Base-by-base conservation (phyloP, 306 rosid species). In the Lathyrus tuberosus region DNA sequence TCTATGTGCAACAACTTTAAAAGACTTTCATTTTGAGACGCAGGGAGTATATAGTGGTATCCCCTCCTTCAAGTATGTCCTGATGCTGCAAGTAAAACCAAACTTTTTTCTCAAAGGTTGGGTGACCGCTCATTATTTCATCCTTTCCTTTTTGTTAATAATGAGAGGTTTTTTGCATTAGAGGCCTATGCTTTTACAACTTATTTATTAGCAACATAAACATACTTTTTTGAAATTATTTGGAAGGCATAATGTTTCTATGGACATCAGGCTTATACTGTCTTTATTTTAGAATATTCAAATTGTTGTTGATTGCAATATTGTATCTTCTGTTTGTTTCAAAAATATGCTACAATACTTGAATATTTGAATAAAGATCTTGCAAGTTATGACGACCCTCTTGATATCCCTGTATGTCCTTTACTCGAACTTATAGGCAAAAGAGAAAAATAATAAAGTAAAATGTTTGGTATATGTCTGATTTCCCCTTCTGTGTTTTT, bases 291-390 rank as follows among this genome's bases (percentile, higher is more conserved):
- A 67, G 28, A 13, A 22, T 35, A 6, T 63, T 68, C 57, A 56
- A 74, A 38, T 43, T 37, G 61, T 63, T 47, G 6, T 53, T 58
- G 24, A 65, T 44, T 43, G 16, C 49, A 43, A 37, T 16, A 2
- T 80, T 61, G 63, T 68, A 47, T 16, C 54, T 35, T 83, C 15
- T 82, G 62, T 62, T 41, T 65, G 17, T 62, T 76, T 14, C 72
- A 58, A 54, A 72, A 81, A 93, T 94, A 84, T 84, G 65, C 84
- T 52, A 83, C 82, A 76, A 84, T 94, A 76, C 97, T 94, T 31
- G 95, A 88, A 66, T 92, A 87, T 73, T 76, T 88, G 33, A 89
- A 87, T 88, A 84, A 88, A 78, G 91, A 94, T 76, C 97, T 96
- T 3, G 88, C 89, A 57, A 81, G 97, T 79, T 96, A 90, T 35